A percentile compares a stretch with the other conserved stretches of the same genome.
These are phyloP conservation scores for Micractinium conductrix DNA, from an alignment of 139 green algal genomes.

Conservation along the genomic window DNA sequence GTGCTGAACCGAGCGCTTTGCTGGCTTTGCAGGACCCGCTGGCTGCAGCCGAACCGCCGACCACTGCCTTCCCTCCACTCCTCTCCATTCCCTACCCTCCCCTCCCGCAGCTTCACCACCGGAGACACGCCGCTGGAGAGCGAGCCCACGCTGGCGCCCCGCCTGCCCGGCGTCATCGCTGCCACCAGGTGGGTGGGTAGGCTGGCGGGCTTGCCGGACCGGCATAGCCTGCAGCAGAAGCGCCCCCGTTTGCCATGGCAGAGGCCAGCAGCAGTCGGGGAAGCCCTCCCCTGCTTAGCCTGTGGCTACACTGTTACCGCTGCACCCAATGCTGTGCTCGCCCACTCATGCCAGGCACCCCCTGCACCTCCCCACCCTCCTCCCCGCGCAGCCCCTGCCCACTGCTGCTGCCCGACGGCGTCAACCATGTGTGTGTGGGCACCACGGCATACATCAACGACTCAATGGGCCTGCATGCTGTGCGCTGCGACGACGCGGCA, in stretches of 20 bases:
- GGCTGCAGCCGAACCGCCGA: too few relatives aligned
- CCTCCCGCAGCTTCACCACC: too few relatives aligned
- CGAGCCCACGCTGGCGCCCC: conserved; percentile 2
- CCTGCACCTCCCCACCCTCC: background rate
- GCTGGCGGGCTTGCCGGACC: background rate
- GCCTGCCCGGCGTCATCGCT: conserved; percentile 22
- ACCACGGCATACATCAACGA: conserved; percentile 56
- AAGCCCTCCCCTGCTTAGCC: too few relatives aligned
- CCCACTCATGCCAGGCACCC: too few relatives aligned
- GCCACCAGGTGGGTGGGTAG: conserved; percentile 1
- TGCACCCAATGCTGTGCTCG: too few relatives aligned
- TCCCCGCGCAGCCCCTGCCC: conserved; percentile 14
- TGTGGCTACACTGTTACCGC: too few relatives aligned
- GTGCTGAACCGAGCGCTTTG: too few relatives aligned
- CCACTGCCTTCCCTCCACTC: too few relatives aligned
- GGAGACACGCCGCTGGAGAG: background rate
- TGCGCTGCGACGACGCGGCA: conserved; percentile 24
- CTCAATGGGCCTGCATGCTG: conserved; percentile 44
- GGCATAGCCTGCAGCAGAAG: background rate
- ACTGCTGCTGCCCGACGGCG: background rate
- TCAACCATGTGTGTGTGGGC: conserved; percentile 5
- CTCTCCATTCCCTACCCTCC: too few relatives aligned
- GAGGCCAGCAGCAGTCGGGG: too few relatives aligned
- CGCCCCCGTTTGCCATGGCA: too few relatives aligned
- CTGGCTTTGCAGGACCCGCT: too few relatives aligned